Evolutionary conservation across 352 stramenopile genomes (phyloP), one percentile per base, ranked within the genome.

Genomic region (Phytophthora colocasiae): DNA sequence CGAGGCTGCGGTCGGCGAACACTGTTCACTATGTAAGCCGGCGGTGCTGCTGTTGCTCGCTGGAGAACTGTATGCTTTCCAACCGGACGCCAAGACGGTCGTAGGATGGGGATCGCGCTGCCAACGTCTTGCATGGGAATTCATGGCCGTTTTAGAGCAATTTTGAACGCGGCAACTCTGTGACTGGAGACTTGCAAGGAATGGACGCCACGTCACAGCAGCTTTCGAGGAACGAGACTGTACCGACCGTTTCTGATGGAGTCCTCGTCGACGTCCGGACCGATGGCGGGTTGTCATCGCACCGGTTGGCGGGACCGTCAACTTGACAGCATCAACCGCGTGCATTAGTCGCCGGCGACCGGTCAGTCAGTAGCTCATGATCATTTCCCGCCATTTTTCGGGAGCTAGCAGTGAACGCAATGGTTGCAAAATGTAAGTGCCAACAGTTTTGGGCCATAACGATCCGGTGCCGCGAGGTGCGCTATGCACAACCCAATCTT

Each of bases 201-300:
- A 48, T 40, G 44, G 44, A n/a, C 43, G 7, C 22, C 9, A 41
- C 11, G 55, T 50, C 38, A 49, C 32, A 54, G n/a, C 55, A 40
- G 47, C 22, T 57, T 63, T 62, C 34, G 2, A 19, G 66, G 56
- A 66, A 11, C 19, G 17, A 44, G 3, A n/a, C 36, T 57, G 4
- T 22, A 22, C n/a, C 44, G 31, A 50, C 50, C 53, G 29, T 70
- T 32, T 69, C 68, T 73, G 46, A 22, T 31, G 58, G 36, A 26
- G 22, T 51, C 40, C 44, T 61, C 22, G 38, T 61, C 50, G 65
- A 67, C 51, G 39, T 58, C 57, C 64, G 34, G 65, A 66, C 47
- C 50, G 59, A 71, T 74, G 53, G 58, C 51, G 58, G 52, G 52
- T 48, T 73, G 58, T 65, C 63, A 74, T 58, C 58, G 39, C 31